Evolutionary conservation across 1,284 basidiomycete genomes (phyloP).

Genomic region (Sanghuangporus baumii): DNA sequence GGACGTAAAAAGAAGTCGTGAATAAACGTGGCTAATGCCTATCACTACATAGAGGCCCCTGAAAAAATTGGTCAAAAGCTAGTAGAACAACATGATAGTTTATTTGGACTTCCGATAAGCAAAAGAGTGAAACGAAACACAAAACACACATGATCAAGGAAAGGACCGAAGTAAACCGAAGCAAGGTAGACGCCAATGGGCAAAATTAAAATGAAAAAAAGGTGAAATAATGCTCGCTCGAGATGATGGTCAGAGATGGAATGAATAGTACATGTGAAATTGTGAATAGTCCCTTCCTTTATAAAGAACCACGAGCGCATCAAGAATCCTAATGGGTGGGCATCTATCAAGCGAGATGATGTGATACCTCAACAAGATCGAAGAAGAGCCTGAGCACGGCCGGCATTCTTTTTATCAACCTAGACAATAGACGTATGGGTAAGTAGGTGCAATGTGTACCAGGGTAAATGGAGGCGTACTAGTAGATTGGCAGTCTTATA

Average conservation of each 20-base stretch:
- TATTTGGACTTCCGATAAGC: not conserved
- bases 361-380: slow-evolving; percentile 32
- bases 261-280: not conserved
- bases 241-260: not conserved
- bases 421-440: slow-evolving; percentile 18
- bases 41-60: too few species aligned
- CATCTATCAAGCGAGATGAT: not conserved
- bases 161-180: not conserved
- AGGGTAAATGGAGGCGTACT: slow-evolving; percentile 32
- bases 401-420: slow-evolving; percentile 42
- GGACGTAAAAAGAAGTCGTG: not conserved
- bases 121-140: not conserved
- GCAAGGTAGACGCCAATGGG: not conserved
- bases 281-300: not conserved
- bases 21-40: not conserved
- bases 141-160: not conserved
- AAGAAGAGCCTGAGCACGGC: slow-evolving; percentile 38
- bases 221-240: too few species aligned
- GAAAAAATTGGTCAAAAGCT: too few species aligned
- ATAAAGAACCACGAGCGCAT: not conserved
- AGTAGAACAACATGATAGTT: too few species aligned
- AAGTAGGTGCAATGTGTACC: not conserved
- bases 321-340: too few species aligned
- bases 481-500: slow-evolving; percentile 80
- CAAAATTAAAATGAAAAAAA: not conserved